Base-by-base conservation (phyloP, 805 yeast genomes). In the Hanseniaspora valbyensis region DNA sequence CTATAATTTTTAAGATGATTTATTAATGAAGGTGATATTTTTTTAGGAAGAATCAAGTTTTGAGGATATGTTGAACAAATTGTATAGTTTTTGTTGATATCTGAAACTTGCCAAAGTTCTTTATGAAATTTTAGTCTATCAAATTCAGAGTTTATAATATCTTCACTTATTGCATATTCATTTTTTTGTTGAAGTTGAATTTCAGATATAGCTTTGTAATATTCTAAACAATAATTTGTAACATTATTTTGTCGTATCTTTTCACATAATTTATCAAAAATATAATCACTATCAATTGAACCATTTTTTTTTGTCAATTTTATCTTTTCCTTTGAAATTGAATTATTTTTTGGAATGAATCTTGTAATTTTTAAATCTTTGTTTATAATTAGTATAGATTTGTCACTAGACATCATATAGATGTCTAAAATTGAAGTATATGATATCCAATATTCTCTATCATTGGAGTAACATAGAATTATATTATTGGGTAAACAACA, bases 1-100 rank as follows among this genome's bases (percentile, higher is more conserved):
- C 98, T 69, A 62, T 77, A 92, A 58, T 82, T 83, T 4, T 83
- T 80, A 0, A 96, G 94, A 61, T 92, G 90, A 46, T 76, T 75
- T 45, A 92, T 64, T 10, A 89, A 83, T 37, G 81, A 81, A 61
- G 92, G 96, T 0, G 95, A 81, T 2, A 89, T 77, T 2, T 76
- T 63, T n/a, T 67, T 65, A 0, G 98, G 98, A 0, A 89, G 82
- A 4, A 85, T 72, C 1, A 88, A 58, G 4, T 61, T 45, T 0
- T 70, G 62, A 0, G 97, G 96, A 59, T 92, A 92, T 0, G 95
- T 78, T 3, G 79, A 72, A 57, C 90, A 80, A 49, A 87, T 72
- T 39, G 71, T 71, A 61, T 82, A 86, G 32, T 77, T 73, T 28
- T 66, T 61, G 61, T 92, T 92, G 14, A 88, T 65, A 1, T 57